These are phyloP conservation scores for Ilyonectria robusta DNA, from an alignment of 2,329 filamentous ascomycete species.

Conservation along the genomic window DNA sequence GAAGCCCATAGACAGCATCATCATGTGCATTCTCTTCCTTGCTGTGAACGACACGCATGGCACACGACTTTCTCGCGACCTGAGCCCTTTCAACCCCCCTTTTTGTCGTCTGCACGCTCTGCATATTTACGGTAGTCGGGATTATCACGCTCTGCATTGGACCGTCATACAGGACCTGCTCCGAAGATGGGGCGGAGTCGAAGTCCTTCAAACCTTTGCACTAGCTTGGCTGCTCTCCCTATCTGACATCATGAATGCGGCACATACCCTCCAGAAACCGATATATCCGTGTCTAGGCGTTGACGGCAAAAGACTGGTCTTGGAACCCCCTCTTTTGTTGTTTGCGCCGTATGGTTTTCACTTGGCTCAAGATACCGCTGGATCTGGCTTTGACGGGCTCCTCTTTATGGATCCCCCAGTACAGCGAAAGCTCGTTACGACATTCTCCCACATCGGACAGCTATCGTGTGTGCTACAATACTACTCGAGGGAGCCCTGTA, in stretches of 20 bases:
- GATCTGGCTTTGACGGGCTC: slow-evolving; percentile 13
- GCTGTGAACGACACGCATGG: slow-evolving; percentile 25
- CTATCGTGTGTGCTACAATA: slow-evolving; percentile 26
- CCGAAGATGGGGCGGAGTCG: slow-evolving; percentile 17
- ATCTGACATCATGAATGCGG: slow-evolving; percentile 27
- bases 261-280: slow-evolving; percentile 25
- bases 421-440: neutral
- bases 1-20: slow-evolving; percentile 29
- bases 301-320: slow-evolving; percentile 13
- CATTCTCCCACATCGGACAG: slow-evolving; percentile 23
- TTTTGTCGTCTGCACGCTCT: slow-evolving; percentile 23
- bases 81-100: slow-evolving; percentile 21
- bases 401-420: slow-evolving; percentile 9
- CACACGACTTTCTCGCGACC: slow-evolving; percentile 25
- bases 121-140: slow-evolving; percentile 25
- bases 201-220: slow-evolving; percentile 19
- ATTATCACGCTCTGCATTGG: slow-evolving; percentile 27
- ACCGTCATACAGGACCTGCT: slow-evolving; percentile 27
- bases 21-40: slow-evolving; percentile 31
- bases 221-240: slow-evolving; percentile 25
- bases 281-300: slow-evolving; percentile 27
- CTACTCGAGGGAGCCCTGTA: slow-evolving; percentile 10
- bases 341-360: neutral
- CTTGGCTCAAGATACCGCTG: slow-evolving; percentile 4
- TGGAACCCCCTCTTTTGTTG: slow-evolving; percentile 9